Evolutionary conservation across 2,329 filamentous ascomycete species (phyloP).

Genomic region (Huntiella decipiens): DNA sequence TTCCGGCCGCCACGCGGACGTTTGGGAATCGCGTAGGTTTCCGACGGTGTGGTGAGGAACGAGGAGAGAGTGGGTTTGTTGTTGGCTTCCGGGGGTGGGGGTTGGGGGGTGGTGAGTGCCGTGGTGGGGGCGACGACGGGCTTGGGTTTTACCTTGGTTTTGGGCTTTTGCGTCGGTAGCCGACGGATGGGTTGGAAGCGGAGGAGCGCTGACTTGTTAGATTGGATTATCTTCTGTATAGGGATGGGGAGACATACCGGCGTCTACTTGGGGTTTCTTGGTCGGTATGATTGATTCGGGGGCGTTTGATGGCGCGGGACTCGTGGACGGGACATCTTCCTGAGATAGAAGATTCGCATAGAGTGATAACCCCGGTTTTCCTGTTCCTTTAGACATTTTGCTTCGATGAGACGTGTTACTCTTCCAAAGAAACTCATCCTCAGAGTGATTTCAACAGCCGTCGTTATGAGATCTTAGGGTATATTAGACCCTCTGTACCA

Average conservation of each 20-base stretch:
- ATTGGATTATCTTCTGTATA: neutral
- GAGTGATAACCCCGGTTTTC: conserved; percentile 40
- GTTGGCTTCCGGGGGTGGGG: conserved; percentile 16
- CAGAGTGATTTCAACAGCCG: too few relatives aligned
- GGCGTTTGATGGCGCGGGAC: conserved; percentile 20
- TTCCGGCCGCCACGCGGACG: conserved; percentile 60
- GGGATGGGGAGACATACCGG: conserved; percentile 15
- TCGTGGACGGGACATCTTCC: conserved; percentile 21
- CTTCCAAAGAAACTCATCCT: too few relatives aligned
- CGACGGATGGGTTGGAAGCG: conserved; percentile 77
- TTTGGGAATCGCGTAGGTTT: conserved; percentile 27
- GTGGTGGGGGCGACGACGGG: conserved; percentile 16
- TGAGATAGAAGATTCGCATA: conserved; percentile 66
- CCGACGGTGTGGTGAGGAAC: conserved; percentile 33
- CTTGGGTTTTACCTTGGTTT: conserved; percentile 31
- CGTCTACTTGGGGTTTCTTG: conserved; percentile 40
- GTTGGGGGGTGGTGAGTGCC: conserved; percentile 20
- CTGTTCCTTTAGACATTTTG: neutral
- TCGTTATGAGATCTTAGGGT: too few relatives aligned
- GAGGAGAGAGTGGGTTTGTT: conserved; percentile 57
- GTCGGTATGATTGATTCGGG: conserved; percentile 12
- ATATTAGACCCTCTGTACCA: too few relatives aligned
- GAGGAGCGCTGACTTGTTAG: conserved; percentile 32
- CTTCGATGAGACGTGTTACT: neutral
- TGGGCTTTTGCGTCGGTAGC: conserved; percentile 40